phyloP scores from a whole-genome alignment of 225 moss, liverwort and hornwort genomes.

The Takakia lepidozioides region DNA sequence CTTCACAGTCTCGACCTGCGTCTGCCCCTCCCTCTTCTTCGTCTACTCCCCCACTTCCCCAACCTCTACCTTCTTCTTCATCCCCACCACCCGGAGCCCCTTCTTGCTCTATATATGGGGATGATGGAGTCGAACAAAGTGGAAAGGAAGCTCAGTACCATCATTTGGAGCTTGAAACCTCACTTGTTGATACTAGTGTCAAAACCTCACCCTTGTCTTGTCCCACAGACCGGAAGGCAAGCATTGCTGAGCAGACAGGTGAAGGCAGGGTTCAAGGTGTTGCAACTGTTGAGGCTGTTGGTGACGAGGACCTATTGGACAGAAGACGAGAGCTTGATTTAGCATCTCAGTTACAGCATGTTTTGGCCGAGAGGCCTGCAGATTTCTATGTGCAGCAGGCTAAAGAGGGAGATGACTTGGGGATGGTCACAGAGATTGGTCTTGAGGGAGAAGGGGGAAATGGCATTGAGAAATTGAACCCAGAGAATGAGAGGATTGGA shows the following conservation, averaged over 20 bases:
- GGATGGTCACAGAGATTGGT: neutral
- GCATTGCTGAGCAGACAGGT: conserved; percentile 7
- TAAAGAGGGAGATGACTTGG: conserved; percentile 7
- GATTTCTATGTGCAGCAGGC: neutral
- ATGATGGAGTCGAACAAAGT: conserved; percentile 13
- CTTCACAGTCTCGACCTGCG: conserved; percentile 26
- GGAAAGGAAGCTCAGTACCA: conserved; percentile 15
- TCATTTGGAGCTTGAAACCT: conserved; percentile 15
- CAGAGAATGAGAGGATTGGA: conserved; percentile 4
- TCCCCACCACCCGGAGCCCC: conserved; percentile 14
- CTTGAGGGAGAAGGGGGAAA: conserved; percentile 19
- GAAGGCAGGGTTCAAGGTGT: conserved; percentile 1
- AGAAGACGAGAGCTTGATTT: conserved; percentile 11
- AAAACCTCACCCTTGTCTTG: conserved; percentile 9
- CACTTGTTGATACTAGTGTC: conserved; percentile 15
- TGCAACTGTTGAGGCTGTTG: conserved; percentile 2
- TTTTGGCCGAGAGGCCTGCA: too few species aligned
- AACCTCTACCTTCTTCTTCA: conserved; percentile 14
- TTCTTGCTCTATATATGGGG: conserved; percentile 6
- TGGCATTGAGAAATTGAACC: conserved; percentile 2
- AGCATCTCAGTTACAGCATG: conserved; percentile 16
- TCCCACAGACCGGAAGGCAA: conserved; percentile 7
- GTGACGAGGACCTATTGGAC: conserved; percentile 1
- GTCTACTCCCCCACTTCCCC: conserved; percentile 14
- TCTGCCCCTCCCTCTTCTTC: conserved; percentile 24